Evolutionary conservation across 768 basidiomycete genomes (phyloP), one percentile per base, ranked within the genome.

Genomic region (Aureoboletus auriporus): DNA sequence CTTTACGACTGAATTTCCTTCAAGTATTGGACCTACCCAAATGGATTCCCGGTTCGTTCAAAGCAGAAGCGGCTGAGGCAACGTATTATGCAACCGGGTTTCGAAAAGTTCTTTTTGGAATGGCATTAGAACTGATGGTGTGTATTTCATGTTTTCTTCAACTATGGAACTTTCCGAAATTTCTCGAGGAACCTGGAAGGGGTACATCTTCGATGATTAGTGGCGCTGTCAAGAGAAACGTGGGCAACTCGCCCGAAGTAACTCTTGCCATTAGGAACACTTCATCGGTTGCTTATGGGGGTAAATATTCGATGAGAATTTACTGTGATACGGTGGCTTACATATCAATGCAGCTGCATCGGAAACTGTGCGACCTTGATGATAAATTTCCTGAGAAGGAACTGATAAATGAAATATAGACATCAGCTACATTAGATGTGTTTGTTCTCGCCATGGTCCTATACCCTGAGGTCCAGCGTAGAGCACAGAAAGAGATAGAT

Each of bases 381-480:
- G 10, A 13, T 12, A 42, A 12, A 9, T 41, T 17, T 6, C 11
- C 9, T 16, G 29, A 5, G 23, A 34, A 41, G 6, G n/a, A 46
- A 23, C 35, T 52, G 10, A 55, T 14, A 11, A 28, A 2, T 29
- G 17, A 1, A 33, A 36, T 37, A 14, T 16, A 65, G 62, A 65
- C 63, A 17, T 54, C 61, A 8, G 46, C 39, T 14, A 51, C 39
- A 13, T 41, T 64, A 40, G 41, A 50, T 0, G 46, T 63, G 11
- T 62, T 66, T 44, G 23, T 66, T n/a, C 64, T 66, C 12, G 53
- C 59, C 9, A 65, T 65, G 63, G 53, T 61, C 30, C 44, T 65
- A 41, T 59, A 53, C n/a, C 64, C 63, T 5, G 59, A 57, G 14
- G 55, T 35, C 5, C 62, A 59, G 38, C 49, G 23, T 38, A 59